phyloP scores from a whole-genome alignment of 106 monocot genomes.

The Dendrobium chrysotoxum region DNA sequence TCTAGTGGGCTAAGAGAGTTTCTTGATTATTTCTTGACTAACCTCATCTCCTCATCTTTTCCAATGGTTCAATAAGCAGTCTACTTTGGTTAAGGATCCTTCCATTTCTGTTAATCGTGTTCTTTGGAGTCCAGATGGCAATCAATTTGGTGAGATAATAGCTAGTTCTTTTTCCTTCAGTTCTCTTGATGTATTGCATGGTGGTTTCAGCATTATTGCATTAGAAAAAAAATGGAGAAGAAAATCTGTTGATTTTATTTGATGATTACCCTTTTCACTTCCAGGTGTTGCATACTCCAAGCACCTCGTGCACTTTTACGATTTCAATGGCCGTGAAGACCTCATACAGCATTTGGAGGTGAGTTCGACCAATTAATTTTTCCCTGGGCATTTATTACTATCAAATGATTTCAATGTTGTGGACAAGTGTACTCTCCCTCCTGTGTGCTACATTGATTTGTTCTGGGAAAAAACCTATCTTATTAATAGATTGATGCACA shows the following conservation, averaged over 20 bases:
- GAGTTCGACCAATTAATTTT: neutral
- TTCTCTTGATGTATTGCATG: neutral
- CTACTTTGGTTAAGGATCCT: slow-evolving; percentile 30
- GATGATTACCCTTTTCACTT: slow-evolving; percentile 6
- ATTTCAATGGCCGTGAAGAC: slow-evolving; percentile 34
- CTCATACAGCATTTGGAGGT: slow-evolving; percentile 42
- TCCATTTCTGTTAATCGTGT: slow-evolving; percentile 36
- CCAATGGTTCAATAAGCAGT: slow-evolving; percentile 16
- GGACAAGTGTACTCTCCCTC: neutral
- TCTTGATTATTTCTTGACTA: neutral
- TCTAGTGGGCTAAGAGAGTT: neutral
- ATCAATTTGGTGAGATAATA: slow-evolving; percentile 29
- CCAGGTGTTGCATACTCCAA: slow-evolving; percentile 44
- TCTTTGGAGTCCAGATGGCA: slow-evolving; percentile 40
- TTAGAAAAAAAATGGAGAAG: neutral
- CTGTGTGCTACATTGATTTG: neutral
- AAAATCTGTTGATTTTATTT: neutral
- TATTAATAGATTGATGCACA: slow-evolving; percentile 77
- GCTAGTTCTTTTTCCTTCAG: neutral
- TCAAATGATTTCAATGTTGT: neutral
- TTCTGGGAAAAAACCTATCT: neutral
- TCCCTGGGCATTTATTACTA: neutral
- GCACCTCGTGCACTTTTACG: slow-evolving; percentile 53
- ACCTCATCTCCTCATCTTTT: neutral
- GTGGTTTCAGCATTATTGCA: neutral